These are phyloP conservation scores for Abrus precatorius DNA, from an alignment of 306 rosid species.

Conservation along the genomic window DNA sequence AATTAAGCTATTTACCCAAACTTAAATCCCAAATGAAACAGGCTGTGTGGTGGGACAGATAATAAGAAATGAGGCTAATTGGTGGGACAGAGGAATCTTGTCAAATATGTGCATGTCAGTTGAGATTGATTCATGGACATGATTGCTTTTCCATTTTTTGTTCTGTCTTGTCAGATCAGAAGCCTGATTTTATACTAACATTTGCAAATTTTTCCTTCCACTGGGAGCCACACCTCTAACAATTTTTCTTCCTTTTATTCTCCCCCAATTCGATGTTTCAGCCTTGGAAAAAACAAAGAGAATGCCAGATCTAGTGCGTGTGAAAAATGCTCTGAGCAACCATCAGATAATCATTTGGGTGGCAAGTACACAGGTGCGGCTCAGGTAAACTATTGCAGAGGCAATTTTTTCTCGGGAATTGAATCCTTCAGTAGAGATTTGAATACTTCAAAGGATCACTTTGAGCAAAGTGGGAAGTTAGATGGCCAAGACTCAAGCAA, in stretches of 20 bases:
- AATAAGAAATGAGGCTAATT: neutral
- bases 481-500: constrained; percentile 41
- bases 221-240: constrained; percentile 22
- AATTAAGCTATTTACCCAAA: neutral
- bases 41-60: neutral
- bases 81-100: neutral
- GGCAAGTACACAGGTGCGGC: constrained; percentile 46
- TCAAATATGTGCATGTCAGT: constrained; percentile 18
- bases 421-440: constrained; percentile 49
- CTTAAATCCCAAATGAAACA: neutral
- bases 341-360: constrained; percentile 45
- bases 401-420: constrained; percentile 52
- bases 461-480: constrained; percentile 50
- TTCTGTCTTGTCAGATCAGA: neutral
- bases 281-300: constrained; percentile 55
- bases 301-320: constrained; percentile 49
- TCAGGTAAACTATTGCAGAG: constrained; percentile 40
- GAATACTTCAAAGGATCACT: constrained; percentile 39
- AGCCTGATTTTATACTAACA: constrained; percentile 6
- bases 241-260: neutral
- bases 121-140: constrained; percentile 3
- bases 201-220: constrained; percentile 29
- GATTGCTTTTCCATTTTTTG: constrained; percentile 22
- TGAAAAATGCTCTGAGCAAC: constrained; percentile 54
- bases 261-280: constrained; percentile 44